A percentile compares a stretch with the other conserved stretches of the same genome.
Evolutionary conservation across 768 basidiomycete species (phyloP).

Genomic region (Russula compacta): DNA sequence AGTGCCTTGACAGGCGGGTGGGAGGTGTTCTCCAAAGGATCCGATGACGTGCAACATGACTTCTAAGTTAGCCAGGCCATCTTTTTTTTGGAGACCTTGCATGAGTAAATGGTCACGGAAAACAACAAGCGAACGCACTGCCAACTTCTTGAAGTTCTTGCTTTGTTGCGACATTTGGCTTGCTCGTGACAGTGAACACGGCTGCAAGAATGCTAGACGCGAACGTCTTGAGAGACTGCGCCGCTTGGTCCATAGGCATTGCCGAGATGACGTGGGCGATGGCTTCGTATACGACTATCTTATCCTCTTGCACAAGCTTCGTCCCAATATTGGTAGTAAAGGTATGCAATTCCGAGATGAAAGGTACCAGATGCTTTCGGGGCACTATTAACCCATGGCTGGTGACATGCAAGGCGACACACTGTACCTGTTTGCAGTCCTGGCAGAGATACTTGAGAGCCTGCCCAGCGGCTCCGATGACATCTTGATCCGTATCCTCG

Average conservation of each 20-base stretch:
- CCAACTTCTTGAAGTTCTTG: conserved; percentile 60
- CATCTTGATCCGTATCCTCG: conserved; percentile 68
- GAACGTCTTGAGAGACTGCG: conserved; percentile 80
- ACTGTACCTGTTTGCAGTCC: conserved; percentile 78
- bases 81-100: conserved; percentile 31
- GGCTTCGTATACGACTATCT: conserved; percentile 88
- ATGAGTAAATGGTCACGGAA: conserved; percentile 5
- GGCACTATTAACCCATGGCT: conserved; percentile 8
- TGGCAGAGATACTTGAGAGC: conserved; percentile 95
- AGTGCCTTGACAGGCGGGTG: conserved; percentile 67
- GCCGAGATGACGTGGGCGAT: conserved; percentile 91
- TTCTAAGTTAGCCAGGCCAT: conserved; percentile 86
- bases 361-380: conserved; percentile 76
- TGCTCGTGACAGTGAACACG: conserved; percentile 55
- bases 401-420: not conserved
- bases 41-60: conserved; percentile 81
- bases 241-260: conserved; percentile 86
- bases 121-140: conserved; percentile 40
- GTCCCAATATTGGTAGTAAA: conserved; percentile 76
- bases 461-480: conserved; percentile 89
- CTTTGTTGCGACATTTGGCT: conserved; percentile 49
- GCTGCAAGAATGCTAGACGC: conserved; percentile 73
- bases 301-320: conserved; percentile 79
- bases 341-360: conserved; percentile 82
- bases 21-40: conserved; percentile 76